Conservation (phyloP, 75 land plant species). For the Pinus albicaulis region DNA sequence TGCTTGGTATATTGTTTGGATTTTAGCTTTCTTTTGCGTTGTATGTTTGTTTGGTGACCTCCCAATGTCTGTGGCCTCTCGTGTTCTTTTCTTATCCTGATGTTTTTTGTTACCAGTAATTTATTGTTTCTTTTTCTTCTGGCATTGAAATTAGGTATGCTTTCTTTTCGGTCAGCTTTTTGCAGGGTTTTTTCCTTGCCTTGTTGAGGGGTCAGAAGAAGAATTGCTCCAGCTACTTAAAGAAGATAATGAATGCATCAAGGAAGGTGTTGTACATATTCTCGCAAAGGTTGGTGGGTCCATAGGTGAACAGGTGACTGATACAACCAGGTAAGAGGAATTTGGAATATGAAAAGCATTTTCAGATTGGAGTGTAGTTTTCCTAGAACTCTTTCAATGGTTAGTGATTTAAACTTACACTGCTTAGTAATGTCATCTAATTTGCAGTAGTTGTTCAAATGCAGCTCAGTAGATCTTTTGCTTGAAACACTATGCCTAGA, state of each 20-base stretch:
- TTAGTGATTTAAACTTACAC: background rate
- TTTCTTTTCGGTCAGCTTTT: constrained; percentile 43
- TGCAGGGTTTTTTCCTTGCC: constrained; percentile 53
- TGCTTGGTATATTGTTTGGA: background rate
- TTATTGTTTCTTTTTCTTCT: background rate
- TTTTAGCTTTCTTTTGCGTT: background rate
- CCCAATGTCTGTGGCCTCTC: background rate
- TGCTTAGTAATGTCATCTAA: background rate
- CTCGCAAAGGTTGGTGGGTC: constrained; percentile 72
- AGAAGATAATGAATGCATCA: constrained; percentile 64
- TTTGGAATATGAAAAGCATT: background rate
- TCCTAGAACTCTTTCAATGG: background rate
- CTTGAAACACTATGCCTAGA: constrained; percentile 86
- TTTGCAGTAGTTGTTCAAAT: constrained; percentile 6
- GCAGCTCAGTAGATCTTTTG: constrained; percentile 74
- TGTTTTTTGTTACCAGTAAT: background rate
- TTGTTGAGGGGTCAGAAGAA: constrained; percentile 58
- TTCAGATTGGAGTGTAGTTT: background rate
- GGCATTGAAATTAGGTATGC: background rate
- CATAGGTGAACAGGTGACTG: constrained; percentile 54
- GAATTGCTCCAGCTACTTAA: constrained; percentile 62
- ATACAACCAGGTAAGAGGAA: constrained; percentile 39
- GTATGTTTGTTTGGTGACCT: background rate
- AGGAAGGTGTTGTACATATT: constrained; percentile 65
- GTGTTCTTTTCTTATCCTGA: background rate